These are phyloP conservation scores for Colletotrichum orbiculare DNA, from an alignment of 2,329 filamentous ascomycete genomes.

Conservation along the genomic window DNA sequence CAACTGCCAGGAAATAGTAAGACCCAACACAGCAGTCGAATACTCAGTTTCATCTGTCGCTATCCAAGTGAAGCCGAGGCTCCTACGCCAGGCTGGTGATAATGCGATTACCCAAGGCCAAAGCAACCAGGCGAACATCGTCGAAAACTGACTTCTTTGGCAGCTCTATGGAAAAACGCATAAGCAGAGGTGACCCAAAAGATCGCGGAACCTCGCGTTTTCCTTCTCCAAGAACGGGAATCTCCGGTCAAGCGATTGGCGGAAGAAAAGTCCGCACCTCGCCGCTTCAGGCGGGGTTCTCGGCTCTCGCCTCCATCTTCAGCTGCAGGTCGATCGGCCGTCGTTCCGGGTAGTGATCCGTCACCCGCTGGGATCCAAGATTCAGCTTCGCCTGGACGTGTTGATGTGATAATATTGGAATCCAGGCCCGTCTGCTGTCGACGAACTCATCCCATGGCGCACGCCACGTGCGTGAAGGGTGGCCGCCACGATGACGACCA, in stretches of 20 bases:
- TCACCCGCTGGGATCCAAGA: neutral
- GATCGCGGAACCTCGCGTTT: conserved; percentile 9
- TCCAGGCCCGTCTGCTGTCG: conserved; percentile 8
- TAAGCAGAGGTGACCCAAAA: neutral
- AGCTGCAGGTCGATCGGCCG: neutral
- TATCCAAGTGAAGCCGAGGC: no score
- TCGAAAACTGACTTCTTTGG: neutral
- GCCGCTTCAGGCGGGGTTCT: neutral
- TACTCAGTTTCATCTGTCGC: no score
- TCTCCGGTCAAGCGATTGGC: conserved; percentile 22
- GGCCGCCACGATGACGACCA: neutral
- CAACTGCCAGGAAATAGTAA: no score
- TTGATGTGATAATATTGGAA: neutral
- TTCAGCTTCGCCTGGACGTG: no score
- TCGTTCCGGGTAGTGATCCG: neutral
- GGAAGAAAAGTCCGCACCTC: conserved; percentile 16
- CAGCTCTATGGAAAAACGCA: neutral
- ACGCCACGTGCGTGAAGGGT: conserved; percentile 3
- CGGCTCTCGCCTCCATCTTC: neutral
- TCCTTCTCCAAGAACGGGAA: conserved; percentile 12
- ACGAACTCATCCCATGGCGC: neutral
- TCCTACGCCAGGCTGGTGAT: no score
- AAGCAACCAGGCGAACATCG: neutral
- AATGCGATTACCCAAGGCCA: no score
- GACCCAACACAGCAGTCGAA: no score